These are phyloP conservation scores for Solanum clarkiae DNA, from an alignment of 257 asterid genomes.

Conservation along the genomic window DNA sequence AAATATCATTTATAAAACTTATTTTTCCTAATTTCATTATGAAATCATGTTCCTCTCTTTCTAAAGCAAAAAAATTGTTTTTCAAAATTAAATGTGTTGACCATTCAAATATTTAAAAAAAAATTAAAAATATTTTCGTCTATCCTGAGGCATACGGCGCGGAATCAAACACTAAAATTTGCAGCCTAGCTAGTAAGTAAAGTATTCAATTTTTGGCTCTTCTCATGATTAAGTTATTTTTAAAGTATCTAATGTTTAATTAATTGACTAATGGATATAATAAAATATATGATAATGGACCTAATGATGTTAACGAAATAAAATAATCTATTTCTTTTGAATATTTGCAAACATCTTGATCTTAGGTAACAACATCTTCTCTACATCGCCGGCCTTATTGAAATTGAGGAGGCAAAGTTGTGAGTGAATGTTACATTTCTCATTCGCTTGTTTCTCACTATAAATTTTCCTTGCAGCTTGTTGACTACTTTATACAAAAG, in stretches of 20 bases:
- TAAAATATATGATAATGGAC: background rate
- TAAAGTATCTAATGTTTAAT: background rate
- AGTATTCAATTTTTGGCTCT: background rate
- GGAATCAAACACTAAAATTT: background rate
- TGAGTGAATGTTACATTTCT: background rate
- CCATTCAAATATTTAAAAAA: background rate
- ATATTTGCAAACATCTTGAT: background rate
- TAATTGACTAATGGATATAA: background rate
- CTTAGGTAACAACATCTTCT: background rate
- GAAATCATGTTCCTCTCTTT: background rate
- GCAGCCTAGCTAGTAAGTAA: background rate
- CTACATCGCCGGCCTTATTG: background rate
- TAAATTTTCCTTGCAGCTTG: background rate
- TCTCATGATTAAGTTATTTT: background rate
- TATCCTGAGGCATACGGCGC: background rate
- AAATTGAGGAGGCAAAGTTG: background rate
- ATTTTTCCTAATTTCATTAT: no score
- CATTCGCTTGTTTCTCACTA: background rate
- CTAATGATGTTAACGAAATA: background rate
- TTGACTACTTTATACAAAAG: background rate
- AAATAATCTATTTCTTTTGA: background rate
- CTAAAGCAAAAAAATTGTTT: no score
- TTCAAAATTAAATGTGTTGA: no score
- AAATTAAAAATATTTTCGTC: background rate
- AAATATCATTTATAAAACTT: no score